These are phyloP conservation scores for Solanum hybrid DNA, from an alignment of 305 asterid species.

Conservation along the genomic window DNA sequence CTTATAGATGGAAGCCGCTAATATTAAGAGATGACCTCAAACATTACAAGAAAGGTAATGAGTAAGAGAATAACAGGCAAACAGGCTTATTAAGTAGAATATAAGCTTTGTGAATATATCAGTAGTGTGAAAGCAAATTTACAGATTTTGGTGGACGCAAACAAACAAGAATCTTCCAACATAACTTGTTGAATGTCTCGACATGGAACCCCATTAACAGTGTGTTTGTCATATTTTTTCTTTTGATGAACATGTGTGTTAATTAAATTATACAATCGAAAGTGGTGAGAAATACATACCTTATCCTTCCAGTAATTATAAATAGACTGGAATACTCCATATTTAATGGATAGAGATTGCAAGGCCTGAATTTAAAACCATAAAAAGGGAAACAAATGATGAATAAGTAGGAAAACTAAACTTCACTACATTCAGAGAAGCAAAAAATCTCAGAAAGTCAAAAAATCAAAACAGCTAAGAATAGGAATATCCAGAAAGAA, in stretches of 20 bases:
- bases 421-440: neutral
- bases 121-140: neutral
- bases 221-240: neutral
- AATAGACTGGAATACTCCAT: slow-evolving; percentile 91
- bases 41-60: neutral
- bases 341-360: slow-evolving; percentile 72
- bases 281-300: slow-evolving; percentile 34
- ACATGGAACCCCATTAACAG: neutral
- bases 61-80: neutral
- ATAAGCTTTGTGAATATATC: neutral
- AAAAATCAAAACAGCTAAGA: neutral
- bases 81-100: neutral
- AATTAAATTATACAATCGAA: slow-evolving; percentile 4
- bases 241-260: neutral
- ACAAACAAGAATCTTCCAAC: neutral
- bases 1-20: neutral
- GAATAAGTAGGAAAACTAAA: neutral
- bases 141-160: neutral
- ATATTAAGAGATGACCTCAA: neutral
- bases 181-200: neutral
- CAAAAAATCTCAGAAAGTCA: neutral
- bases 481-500: neutral
- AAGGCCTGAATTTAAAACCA: slow-evolving; percentile 50
- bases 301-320: slow-evolving; percentile 92
- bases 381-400: neutral